Conservation (phyloP, 176 grass and related monocot species). For the Tillandsia leiboldiana region DNA sequence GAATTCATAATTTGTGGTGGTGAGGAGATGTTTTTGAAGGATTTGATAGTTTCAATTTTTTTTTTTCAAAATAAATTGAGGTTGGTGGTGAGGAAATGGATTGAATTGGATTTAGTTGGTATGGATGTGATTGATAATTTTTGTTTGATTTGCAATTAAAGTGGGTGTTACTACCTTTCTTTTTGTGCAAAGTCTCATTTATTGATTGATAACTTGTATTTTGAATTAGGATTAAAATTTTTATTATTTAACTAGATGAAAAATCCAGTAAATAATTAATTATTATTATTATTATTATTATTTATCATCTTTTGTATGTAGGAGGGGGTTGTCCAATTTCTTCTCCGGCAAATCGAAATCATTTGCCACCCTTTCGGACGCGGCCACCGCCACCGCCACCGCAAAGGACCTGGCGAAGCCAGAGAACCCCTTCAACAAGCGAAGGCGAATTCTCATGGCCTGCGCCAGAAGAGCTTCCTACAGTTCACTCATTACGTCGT, state of each 20-base stretch:
- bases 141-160: too few species aligned
- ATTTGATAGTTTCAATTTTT: too few species aligned
- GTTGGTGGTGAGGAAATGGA: too few species aligned
- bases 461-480: conserved; percentile 53
- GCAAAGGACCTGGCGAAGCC: conserved; percentile 67
- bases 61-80: too few species aligned
- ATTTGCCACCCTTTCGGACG: conserved; percentile 74
- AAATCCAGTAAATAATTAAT: not conserved
- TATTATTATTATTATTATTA: not conserved
- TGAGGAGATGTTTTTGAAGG: too few species aligned
- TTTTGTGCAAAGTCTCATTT: too few species aligned
- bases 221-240: not conserved
- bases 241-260: not conserved
- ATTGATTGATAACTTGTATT: too few species aligned
- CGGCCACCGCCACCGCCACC: not conserved
- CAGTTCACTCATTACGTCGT: conserved; percentile 33
- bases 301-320: conserved; percentile 9
- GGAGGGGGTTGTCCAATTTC: conserved; percentile 85
- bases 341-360: conserved; percentile 97
- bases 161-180: too few species aligned
- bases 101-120: too few species aligned
- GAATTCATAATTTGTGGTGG: too few species aligned
- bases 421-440: conserved; percentile 97
- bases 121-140: too few species aligned
- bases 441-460: conserved; percentile 50